Percentiles rank a stretch among this genome's conserved stretches.
phyloP scores from a whole-genome alignment of 2,329 filamentous ascomycete genomes.

The Claviceps paspali region DNA sequence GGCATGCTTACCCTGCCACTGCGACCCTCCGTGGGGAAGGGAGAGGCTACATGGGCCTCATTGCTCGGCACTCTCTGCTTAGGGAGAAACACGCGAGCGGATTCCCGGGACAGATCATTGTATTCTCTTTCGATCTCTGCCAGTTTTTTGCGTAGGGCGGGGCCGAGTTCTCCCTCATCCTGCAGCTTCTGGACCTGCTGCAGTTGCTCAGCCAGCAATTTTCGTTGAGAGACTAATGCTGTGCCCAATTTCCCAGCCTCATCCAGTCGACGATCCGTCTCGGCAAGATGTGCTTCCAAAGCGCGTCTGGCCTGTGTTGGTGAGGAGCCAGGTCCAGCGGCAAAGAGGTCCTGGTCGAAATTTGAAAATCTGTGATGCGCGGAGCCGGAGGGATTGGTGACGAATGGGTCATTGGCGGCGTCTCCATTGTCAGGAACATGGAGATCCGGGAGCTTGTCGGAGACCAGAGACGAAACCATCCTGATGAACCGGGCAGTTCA shows the following conservation, averaged over 20 bases:
- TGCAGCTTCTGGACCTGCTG: slow-evolving; percentile 71
- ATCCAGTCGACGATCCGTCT: slow-evolving; percentile 81
- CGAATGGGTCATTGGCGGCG: slow-evolving; percentile 40
- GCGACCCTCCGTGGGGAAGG: slow-evolving; percentile 36
- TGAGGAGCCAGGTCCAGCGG: slow-evolving; percentile 59
- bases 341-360: slow-evolving; percentile 70
- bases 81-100: slow-evolving; percentile 71
- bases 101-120: slow-evolving; percentile 83
- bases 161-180: slow-evolving; percentile 61
- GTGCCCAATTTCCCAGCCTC: slow-evolving; percentile 84
- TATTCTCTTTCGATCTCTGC: slow-evolving; percentile 86
- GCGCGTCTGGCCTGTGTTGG: slow-evolving; percentile 78
- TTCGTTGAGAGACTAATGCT: slow-evolving; percentile 72
- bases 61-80: slow-evolving; percentile 68
- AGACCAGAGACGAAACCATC: slow-evolving; percentile 29
- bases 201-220: slow-evolving; percentile 65
- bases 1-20: slow-evolving; percentile 34
- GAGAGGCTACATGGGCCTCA: slow-evolving; percentile 38
- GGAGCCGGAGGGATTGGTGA: slow-evolving; percentile 29
- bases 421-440: slow-evolving; percentile 19
- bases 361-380: slow-evolving; percentile 58
- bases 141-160: slow-evolving; percentile 70
- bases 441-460: slow-evolving; percentile 25
- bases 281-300: slow-evolving; percentile 77
- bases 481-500: slow-evolving; percentile 9